phyloP scores from a whole-genome alignment of 495 filamentous ascomycete species.

The Margaritispora aquatica region DNA sequence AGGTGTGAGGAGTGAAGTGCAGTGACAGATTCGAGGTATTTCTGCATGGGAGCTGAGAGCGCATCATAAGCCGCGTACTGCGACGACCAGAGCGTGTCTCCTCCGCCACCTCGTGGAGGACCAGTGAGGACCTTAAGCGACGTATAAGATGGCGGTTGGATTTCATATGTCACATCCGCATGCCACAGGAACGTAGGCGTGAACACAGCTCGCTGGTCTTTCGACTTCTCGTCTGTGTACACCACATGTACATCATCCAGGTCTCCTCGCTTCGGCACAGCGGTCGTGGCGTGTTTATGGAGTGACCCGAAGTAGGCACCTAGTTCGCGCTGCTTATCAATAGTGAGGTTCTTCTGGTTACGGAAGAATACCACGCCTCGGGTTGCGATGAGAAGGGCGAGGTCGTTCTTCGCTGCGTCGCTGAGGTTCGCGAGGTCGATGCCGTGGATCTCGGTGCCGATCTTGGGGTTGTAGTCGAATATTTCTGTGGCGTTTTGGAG shows the following conservation, averaged over 20 bases:
- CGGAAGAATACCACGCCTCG: conserved; percentile 73
- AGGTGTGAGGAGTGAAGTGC: conserved; percentile 67
- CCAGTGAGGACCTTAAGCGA: conserved; percentile 63
- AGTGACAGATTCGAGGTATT: conserved; percentile 61
- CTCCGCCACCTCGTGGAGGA: conserved; percentile 61
- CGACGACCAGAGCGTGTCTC: conserved; percentile 71
- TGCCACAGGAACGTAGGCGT: conserved; percentile 54
- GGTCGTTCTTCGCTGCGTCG: conserved; percentile 66
- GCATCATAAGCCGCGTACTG: conserved; percentile 68
- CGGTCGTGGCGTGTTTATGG: conserved; percentile 58
- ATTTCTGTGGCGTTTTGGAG: conserved; percentile 30
- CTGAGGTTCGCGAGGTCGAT: conserved; percentile 61
- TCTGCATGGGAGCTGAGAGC: conserved; percentile 63
- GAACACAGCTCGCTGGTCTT: conserved; percentile 53
- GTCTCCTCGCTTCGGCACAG: conserved; percentile 49
- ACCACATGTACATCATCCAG: conserved; percentile 68
- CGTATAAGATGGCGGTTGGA: conserved; percentile 74
- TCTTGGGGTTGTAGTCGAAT: conserved; percentile 46
- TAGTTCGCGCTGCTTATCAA: conserved; percentile 56
- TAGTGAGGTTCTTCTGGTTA: conserved; percentile 54
- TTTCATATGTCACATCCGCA: conserved; percentile 64
- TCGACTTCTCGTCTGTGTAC: conserved; percentile 55
- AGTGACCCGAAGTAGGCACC: conserved; percentile 59
- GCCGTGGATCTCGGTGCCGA: conserved; percentile 68
- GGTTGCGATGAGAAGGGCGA: conserved; percentile 64